Base-by-base conservation (phyloP, 805 yeast species). In the Zygotorulaspora florentina region DNA sequence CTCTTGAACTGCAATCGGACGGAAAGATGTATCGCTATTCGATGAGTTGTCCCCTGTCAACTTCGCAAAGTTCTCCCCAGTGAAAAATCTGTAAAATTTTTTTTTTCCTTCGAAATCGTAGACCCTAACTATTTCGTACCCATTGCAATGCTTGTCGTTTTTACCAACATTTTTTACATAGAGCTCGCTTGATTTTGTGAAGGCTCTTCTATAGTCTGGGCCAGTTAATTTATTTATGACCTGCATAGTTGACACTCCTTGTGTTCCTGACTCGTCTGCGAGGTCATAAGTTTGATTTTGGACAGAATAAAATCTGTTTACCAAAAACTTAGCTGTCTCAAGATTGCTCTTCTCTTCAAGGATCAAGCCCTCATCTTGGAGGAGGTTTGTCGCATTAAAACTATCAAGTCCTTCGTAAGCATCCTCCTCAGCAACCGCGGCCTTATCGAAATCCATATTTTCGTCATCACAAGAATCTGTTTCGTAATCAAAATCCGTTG, bases 91-190 rank as follows among this genome's bases (percentile, higher is more conserved):
- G 62, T 78, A 86, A 53, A 80, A 85, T 57, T 86, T 84, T 47
- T 75, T 72, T 52, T 88, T 80, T 0, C 95, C 95, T 48, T 79
- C 81, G 53, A 80, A 80, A 57, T 86, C 95, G 48, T 79, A 78
- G 13, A 82, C 81, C 50, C 85, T 73, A 0, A 83, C 73, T 10
- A 87, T 67, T 2, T 68, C 46, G 63, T 62, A 47, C 59, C 67
- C 44, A 60, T 67, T 38, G 59, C 47, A 45, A 59, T 47, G 18
- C 61, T 53, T 48, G 3, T 31, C 43, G 25, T 66, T 59, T 37
- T 66, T 68, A 3, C 66, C 72, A 2, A 68, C 59, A 2, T 66
- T 62, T 15, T 74, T 74, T 3, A 77, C 66, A 39, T 76, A 68
- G 23, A 67, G 62, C 34, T 80, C 88, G 35, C 80, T 65, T 12